Evolutionary conservation across 2,329 filamentous ascomycete genomes (phyloP).

Genomic region (Chaetoscypha palmicola): DNA sequence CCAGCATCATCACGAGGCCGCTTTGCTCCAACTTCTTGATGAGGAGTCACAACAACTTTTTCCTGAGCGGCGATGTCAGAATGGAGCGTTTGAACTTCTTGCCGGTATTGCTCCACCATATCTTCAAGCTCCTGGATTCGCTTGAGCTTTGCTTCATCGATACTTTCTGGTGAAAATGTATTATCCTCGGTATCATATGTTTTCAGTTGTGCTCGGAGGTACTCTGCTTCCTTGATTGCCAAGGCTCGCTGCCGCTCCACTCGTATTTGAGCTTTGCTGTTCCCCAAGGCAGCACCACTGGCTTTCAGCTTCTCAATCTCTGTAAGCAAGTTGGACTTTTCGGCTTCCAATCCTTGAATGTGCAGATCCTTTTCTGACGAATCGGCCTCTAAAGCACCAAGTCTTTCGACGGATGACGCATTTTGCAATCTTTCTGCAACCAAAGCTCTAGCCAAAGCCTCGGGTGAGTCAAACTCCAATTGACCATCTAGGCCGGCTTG

Average conservation of each 20-base stretch:
- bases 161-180: slow-evolving; percentile 73
- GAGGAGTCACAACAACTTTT: slow-evolving; percentile 31
- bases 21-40: slow-evolving; percentile 49
- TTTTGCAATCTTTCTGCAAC: slow-evolving; percentile 75
- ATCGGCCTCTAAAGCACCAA: slow-evolving; percentile 75
- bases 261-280: slow-evolving; percentile 64
- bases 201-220: slow-evolving; percentile 85
- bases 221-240: slow-evolving; percentile 88
- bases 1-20: slow-evolving; percentile 51
- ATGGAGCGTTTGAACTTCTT: slow-evolving; percentile 69
- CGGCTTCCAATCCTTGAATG: slow-evolving; percentile 64
- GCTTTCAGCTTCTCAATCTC: slow-evolving; percentile 66
- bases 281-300: slow-evolving; percentile 34
- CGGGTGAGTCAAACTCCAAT: slow-evolving; percentile 77
- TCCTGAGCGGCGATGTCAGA: slow-evolving; percentile 66
- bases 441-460: slow-evolving; percentile 76
- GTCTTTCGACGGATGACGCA: slow-evolving; percentile 69
- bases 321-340: slow-evolving; percentile 55
- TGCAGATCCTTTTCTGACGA: slow-evolving; percentile 68
- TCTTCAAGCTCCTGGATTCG: slow-evolving; percentile 76
- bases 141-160: slow-evolving; percentile 66
- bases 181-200: slow-evolving; percentile 82
- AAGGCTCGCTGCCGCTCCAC: slow-evolving; percentile 80
- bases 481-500: slow-evolving; percentile 53
- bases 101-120: slow-evolving; percentile 80